These are phyloP conservation scores for Neocatenulostroma microsporum DNA, from an alignment of 2,329 filamentous ascomycete genomes.

Conservation along the genomic window DNA sequence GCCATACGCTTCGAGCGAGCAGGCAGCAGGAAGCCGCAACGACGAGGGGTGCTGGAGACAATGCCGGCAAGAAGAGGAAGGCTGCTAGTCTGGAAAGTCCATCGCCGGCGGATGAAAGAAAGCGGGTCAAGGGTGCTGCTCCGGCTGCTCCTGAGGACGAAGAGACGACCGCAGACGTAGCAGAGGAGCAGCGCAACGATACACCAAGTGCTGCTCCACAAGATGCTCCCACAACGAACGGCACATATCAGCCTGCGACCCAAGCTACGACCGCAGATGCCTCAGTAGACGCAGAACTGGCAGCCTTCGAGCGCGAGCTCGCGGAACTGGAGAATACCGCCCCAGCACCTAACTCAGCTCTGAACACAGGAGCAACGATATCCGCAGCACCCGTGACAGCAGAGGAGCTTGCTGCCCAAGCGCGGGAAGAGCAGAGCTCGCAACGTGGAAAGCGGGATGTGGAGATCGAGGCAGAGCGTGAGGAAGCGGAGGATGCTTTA, in stretches of 20 bases:
- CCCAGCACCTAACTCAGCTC: constrained; percentile 14
- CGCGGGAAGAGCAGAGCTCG: constrained; percentile 36
- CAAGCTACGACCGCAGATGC: constrained; percentile 1
- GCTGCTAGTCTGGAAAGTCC: constrained; percentile 23
- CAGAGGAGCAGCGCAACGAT: not conserved
- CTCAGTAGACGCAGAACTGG: constrained; percentile 42
- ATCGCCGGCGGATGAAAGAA: constrained; percentile 9
- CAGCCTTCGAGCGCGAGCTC: constrained; percentile 78
- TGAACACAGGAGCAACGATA: constrained; percentile 34
- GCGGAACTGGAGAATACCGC: constrained; percentile 33
- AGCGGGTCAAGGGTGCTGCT: not conserved
- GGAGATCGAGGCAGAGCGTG: constrained; percentile 42
- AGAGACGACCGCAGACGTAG: constrained; percentile 3
- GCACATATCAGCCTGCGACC: too few species aligned
- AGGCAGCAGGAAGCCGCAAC: too few species aligned
- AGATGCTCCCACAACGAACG: not conserved
- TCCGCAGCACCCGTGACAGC: constrained; percentile 41
- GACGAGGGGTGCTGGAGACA: too few species aligned
- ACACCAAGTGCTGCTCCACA: not conserved
- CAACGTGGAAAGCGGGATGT: constrained; percentile 36
- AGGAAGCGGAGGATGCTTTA: constrained; percentile 39
- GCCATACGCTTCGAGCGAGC: constrained; percentile 35
- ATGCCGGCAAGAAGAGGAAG: constrained; percentile 48
- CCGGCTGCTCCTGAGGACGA: constrained; percentile 12
- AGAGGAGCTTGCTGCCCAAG: constrained; percentile 40